A percentile compares a stretch with the other conserved stretches of the same genome.
phyloP scores from a whole-genome alignment of 139 green algal genomes.

The Microglena sp. region DNA sequence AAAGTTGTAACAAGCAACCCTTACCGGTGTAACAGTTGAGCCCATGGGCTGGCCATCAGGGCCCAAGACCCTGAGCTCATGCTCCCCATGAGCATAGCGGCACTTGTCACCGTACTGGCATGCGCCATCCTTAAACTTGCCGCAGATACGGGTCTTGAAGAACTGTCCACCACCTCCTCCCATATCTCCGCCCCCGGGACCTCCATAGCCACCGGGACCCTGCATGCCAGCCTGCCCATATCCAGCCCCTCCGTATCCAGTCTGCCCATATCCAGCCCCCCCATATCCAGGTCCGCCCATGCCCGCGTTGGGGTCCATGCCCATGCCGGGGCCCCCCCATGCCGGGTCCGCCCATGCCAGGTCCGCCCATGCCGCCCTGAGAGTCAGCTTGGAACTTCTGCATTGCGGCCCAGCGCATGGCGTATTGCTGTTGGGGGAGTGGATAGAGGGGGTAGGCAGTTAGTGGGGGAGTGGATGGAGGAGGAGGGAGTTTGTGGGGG shows the following conservation, averaged over 20 bases:
- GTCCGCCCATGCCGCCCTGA: background rate
- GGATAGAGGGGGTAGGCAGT: background rate
- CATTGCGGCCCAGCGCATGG: slow-evolving; percentile 22
- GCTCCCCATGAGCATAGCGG: slow-evolving; percentile 42
- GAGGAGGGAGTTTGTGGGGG: background rate
- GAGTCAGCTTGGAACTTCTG: slow-evolving; percentile 12
- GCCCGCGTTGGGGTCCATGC: slow-evolving; percentile 7
- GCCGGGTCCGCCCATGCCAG: too few relatives aligned
- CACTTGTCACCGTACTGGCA: slow-evolving; percentile 35
- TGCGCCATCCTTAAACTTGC: slow-evolving; percentile 38
- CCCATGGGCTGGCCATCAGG: too few relatives aligned
- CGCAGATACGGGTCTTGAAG: slow-evolving; percentile 40
- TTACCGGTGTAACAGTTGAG: too few relatives aligned
- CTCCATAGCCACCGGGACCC: background rate
- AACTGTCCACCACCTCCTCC: background rate
- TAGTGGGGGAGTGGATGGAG: background rate
- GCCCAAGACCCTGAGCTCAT: slow-evolving; percentile 23
- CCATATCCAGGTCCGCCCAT: slow-evolving; percentile 6
- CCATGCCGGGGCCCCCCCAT: background rate
- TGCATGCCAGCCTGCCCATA: slow-evolving; percentile 1
- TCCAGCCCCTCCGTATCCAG: background rate
- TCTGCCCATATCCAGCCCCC: background rate
- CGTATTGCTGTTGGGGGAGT: slow-evolving; percentile 22
- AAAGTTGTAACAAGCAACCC: too few relatives aligned
- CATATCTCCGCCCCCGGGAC: background rate